Percentiles rank a stretch among this genome's conserved stretches.
Evolutionary conservation across 352 stramenopile species (phyloP).

Genomic region (Albugo laibachii): DNA sequence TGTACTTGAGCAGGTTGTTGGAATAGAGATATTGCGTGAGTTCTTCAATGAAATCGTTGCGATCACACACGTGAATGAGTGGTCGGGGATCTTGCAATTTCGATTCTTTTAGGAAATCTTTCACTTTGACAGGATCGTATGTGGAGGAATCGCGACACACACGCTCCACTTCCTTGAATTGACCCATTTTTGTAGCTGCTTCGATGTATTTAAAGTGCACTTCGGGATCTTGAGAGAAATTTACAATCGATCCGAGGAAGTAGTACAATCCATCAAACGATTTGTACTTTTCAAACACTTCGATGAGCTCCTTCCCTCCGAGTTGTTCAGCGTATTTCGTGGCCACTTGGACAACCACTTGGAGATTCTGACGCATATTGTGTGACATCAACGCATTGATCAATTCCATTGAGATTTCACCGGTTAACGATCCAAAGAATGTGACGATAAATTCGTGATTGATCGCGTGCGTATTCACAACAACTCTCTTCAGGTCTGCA

Average conservation of each 20-base stretch:
- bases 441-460: constrained; percentile 97
- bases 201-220: constrained; percentile 99
- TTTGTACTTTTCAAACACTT: constrained; percentile 99
- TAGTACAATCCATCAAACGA: constrained; percentile 97
- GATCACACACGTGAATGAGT: constrained; percentile 99
- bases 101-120: constrained; percentile 98
- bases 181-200: constrained; percentile 96
- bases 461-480: constrained; percentile 84
- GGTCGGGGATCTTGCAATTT: constrained; percentile 97
- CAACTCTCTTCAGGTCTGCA: constrained; percentile 91
- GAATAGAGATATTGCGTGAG: constrained; percentile 99
- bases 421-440: constrained; percentile 97
- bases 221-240: constrained; percentile 93
- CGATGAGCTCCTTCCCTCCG: constrained; percentile 87
- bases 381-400: constrained; percentile 97
- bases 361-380: constrained; percentile 95
- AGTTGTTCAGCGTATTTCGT: constrained; percentile 90
- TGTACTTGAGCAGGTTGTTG: constrained; percentile 99
- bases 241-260: constrained; percentile 97
- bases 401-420: constrained; percentile 93
- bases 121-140: constrained; percentile 97
- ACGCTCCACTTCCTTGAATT: constrained; percentile 99
- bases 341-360: constrained; percentile 98
- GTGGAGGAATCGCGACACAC: constrained; percentile 99
- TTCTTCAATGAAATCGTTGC: constrained; percentile 98